Conservation (phyloP, 2,329 filamentous ascomycete species). For the Pyrenophora graminea region DNA sequence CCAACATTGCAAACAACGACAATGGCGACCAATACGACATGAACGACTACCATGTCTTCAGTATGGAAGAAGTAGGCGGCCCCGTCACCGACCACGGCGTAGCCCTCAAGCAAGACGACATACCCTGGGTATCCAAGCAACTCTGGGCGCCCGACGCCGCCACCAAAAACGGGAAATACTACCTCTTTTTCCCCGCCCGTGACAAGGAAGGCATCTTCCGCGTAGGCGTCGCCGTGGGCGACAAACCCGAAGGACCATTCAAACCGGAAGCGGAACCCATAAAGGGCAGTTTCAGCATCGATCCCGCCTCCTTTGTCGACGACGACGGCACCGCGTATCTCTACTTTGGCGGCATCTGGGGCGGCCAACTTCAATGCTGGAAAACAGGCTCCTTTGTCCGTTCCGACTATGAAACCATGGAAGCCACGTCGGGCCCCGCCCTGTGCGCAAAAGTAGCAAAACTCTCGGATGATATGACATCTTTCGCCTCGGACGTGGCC, state of each 20-base stretch:
- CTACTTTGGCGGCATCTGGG: slow-evolving; percentile 82
- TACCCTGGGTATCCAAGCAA: slow-evolving; percentile 79
- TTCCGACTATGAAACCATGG: slow-evolving; percentile 31
- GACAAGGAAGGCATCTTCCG: slow-evolving; percentile 72
- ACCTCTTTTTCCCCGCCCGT: slow-evolving; percentile 76
- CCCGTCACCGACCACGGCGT: slow-evolving; percentile 74
- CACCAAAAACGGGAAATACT: slow-evolving; percentile 69
- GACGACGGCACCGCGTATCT: slow-evolving; percentile 66
- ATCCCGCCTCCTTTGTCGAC: slow-evolving; percentile 76
- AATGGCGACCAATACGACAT: slow-evolving; percentile 87
- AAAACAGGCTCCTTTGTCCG: slow-evolving; percentile 62
- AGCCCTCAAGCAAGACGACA: slow-evolving; percentile 65
- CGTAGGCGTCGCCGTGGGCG: slow-evolving; percentile 71
- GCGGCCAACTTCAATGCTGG: slow-evolving; percentile 80
- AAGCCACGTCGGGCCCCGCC: slow-evolving; percentile 52
- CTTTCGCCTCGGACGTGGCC: slow-evolving; percentile 59
- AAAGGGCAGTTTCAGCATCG: slow-evolving; percentile 73
- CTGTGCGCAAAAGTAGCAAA: slow-evolving; percentile 69
- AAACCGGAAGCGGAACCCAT: slow-evolving; percentile 67
- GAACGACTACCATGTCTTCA: slow-evolving; percentile 82
- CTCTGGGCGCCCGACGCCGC: slow-evolving; percentile 82
- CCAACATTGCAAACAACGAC: slow-evolving; percentile 75
- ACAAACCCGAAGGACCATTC: slow-evolving; percentile 72
- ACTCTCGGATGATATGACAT: slow-evolving; percentile 67
- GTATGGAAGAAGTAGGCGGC: slow-evolving; percentile 59